phyloP scores from a whole-genome alignment of 768 basidiomycete species.

The Pluteus cervinus region DNA sequence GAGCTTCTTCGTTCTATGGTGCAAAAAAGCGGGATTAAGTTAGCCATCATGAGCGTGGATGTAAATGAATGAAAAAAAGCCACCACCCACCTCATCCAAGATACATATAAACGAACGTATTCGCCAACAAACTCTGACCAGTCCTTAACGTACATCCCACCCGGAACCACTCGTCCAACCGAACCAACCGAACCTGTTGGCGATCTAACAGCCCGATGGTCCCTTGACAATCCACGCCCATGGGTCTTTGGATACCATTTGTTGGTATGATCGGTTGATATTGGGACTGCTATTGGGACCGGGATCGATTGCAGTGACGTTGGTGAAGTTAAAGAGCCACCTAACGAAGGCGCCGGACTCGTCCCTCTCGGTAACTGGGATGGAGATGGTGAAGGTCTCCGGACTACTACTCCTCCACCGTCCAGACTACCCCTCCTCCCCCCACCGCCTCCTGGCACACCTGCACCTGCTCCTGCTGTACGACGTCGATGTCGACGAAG shows the following conservation, averaged over 20 bases:
- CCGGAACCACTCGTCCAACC: constrained; percentile 45
- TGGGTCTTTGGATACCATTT: no score
- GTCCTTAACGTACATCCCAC: constrained; percentile 31
- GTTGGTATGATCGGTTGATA: no score
- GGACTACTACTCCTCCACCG: constrained; percentile 17
- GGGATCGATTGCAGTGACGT: no score
- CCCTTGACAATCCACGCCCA: no score
- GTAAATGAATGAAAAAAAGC: constrained; percentile 7
- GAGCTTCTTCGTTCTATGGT: constrained; percentile 79
- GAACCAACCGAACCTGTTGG: no score
- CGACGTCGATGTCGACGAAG: constrained; percentile 7
- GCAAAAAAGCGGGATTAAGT: background rate
- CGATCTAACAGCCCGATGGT: no score
- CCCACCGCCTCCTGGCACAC: constrained; percentile 12
- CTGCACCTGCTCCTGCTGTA: constrained; percentile 4
- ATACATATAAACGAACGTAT: constrained; percentile 45
- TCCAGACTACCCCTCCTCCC: constrained; percentile 59
- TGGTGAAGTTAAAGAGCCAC: no score
- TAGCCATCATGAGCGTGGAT: no score
- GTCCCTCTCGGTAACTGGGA: no score
- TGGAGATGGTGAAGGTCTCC: no score
- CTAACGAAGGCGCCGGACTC: no score
- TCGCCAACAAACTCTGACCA: constrained; percentile 27
- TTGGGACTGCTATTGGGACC: no score
- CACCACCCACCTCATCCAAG: constrained; percentile 42